Conservation (phyloP, 805 yeast species). For the Lachancea waltii region DNA sequence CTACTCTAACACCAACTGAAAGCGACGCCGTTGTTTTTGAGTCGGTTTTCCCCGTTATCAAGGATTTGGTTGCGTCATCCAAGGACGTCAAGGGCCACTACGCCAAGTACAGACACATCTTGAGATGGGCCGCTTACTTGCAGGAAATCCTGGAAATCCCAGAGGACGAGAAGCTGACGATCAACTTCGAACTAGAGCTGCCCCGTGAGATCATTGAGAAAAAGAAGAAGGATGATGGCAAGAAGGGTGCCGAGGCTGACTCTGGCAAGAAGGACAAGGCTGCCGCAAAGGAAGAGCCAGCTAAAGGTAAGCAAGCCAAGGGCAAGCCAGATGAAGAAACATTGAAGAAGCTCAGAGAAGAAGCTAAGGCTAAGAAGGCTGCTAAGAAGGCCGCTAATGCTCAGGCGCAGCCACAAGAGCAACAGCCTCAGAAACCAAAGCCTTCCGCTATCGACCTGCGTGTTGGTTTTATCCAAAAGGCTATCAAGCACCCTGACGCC, state of each 20-base stretch:
- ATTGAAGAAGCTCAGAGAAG: slow-evolving; percentile 42
- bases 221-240: slow-evolving; percentile 45
- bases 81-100: slow-evolving; percentile 42
- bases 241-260: slow-evolving; percentile 17
- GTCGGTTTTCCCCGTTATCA: slow-evolving; percentile 54
- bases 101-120: slow-evolving; percentile 68
- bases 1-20: slow-evolving; percentile 51
- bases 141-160: slow-evolving; percentile 61
- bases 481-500: slow-evolving; percentile 95
- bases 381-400: slow-evolving; percentile 52
- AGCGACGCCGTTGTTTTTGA: slow-evolving; percentile 71
- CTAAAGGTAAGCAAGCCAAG: slow-evolving; percentile 11
- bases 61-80: slow-evolving; percentile 45
- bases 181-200: slow-evolving; percentile 56
- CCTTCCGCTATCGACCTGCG: slow-evolving; percentile 88
- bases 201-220: slow-evolving; percentile 68
- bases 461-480: slow-evolving; percentile 96
- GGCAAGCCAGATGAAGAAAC: slow-evolving; percentile 47
- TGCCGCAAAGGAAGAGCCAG: slow-evolving; percentile 7
- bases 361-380: slow-evolving; percentile 54
- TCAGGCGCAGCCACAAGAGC: slow-evolving; percentile 31
- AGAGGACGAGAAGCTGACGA: slow-evolving; percentile 47
- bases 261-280: slow-evolving; percentile 17
- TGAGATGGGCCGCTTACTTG: slow-evolving; percentile 88
- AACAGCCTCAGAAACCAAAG: slow-evolving; percentile 52